phyloP scores from a whole-genome alignment of 495 filamentous ascomycete species.

The Coniosporium apollinis region DNA sequence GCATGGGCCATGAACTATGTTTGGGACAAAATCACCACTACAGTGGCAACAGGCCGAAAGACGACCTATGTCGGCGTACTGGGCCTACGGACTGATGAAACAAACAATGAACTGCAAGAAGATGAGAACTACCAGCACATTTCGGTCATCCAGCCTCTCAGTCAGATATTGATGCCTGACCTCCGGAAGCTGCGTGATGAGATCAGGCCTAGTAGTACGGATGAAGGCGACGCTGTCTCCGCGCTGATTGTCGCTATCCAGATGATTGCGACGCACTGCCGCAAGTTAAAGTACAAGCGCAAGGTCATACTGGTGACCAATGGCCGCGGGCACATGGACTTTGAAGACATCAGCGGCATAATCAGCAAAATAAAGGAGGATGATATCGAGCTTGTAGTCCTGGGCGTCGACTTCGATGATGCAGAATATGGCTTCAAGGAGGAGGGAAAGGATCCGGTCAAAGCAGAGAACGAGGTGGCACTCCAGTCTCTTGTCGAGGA shows the following conservation, averaged over 20 bases:
- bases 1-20: slow-evolving; percentile 86
- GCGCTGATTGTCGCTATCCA: slow-evolving; percentile 69
- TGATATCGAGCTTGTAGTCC: slow-evolving; percentile 56
- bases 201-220: slow-evolving; percentile 48
- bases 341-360: slow-evolving; percentile 48
- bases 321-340: slow-evolving; percentile 52
- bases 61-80: slow-evolving; percentile 66
- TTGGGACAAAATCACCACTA: slow-evolving; percentile 86
- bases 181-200: slow-evolving; percentile 43
- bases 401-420: slow-evolving; percentile 96
- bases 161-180: slow-evolving; percentile 58
- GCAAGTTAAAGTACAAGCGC: slow-evolving; percentile 74
- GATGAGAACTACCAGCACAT: slow-evolving; percentile 62
- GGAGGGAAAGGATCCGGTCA: slow-evolving; percentile 57
- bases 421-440: slow-evolving; percentile 81
- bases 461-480: slow-evolving; percentile 42
- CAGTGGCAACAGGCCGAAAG: slow-evolving; percentile 64
- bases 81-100: slow-evolving; percentile 64
- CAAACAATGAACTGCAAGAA: slow-evolving; percentile 45
- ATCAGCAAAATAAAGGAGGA: slow-evolving; percentile 51
- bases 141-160: slow-evolving; percentile 50
- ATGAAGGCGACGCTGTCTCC: slow-evolving; percentile 70
- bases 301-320: slow-evolving; percentile 77
- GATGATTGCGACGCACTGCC: slow-evolving; percentile 71
- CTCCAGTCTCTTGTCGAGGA: slow-evolving; percentile 46